Evolutionary conservation across 2,329 filamentous ascomycete genomes (phyloP).

Genomic region (Rhinocladiella mackenziei): DNA sequence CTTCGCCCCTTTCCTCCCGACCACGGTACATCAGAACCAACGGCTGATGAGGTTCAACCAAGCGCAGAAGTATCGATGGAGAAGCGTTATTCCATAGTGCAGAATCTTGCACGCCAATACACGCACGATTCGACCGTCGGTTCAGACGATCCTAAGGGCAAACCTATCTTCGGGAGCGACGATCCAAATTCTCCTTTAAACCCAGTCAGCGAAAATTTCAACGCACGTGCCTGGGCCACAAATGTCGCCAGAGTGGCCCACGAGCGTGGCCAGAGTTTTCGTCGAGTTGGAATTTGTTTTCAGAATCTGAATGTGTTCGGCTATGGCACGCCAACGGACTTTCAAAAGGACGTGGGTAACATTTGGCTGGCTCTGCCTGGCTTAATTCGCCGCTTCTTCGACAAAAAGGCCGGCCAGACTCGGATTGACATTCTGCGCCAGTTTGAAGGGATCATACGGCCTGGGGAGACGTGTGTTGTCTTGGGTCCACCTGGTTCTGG

Average conservation of each 20-base stretch:
- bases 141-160: neutral
- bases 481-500: constrained; percentile 42
- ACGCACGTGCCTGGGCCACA: constrained; percentile 14
- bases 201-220: constrained; percentile 3
- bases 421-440: constrained; percentile 29
- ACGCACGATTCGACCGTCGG: neutral
- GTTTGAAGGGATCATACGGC: constrained; percentile 20
- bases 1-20: too few species aligned
- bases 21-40: too few species aligned
- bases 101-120: neutral
- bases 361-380: constrained; percentile 6
- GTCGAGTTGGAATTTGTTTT: constrained; percentile 31
- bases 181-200: neutral
- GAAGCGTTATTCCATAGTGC: neutral
- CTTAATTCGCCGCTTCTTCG: too few species aligned
- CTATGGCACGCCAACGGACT: constrained; percentile 42
- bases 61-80: too few species aligned
- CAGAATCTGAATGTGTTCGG: constrained; percentile 44
- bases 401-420: too few species aligned
- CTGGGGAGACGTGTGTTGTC: constrained; percentile 40
- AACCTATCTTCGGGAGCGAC: constrained; percentile 1
- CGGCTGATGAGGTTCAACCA: too few species aligned
- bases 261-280: constrained; percentile 57
- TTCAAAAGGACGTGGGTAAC: constrained; percentile 35
- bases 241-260: constrained; percentile 70